Evolutionary conservation across 2,329 filamentous ascomycete genomes (phyloP), one percentile per base, ranked within the genome.

Genomic region (Aspergillus ibericus): DNA sequence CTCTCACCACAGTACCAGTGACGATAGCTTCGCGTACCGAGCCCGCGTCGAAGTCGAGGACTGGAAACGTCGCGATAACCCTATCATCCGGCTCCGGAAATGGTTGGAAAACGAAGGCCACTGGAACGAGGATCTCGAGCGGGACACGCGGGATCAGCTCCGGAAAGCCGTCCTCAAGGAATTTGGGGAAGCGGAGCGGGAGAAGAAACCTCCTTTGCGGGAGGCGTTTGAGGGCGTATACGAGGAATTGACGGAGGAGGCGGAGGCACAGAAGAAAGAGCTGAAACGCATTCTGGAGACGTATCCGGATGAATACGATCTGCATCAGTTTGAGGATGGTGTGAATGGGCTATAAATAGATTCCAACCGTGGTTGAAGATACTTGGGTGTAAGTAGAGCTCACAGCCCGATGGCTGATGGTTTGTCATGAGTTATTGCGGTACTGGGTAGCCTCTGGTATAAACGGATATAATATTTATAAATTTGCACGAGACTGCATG

Each of bases 1-100:
- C 44, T 93, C 91, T 6, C 92, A 99, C 73, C 95, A 99, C 79
- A 96, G 92, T 76, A 99, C 95, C 0, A 95, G 90, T 0, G 95
- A 99, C 71, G 95, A 99, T 77, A 95, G 90, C 25, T 99, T 97
- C 70, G 95, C 95, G 0, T 99, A 99, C 78, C 89, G 95, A 8
- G 92, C 93, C 1, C 87, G 89, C 25, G 88, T 97, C 0, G 95
- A 99, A 71, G 95, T 99, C 7, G 90, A 96, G 72, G 91, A 96
- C 72, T 96, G 92, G 92, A 96, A 96, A 75, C 75, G 92, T 0
- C 82, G 92, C 12, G 93, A 96, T 71, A 96, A 96, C 69, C 92
- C 92, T 1, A 89, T 96, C 52, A 92, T 90, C 2, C 83, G 92
- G 12, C 73, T 96, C 56, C 84, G 93, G 20, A 96, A 96, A 79